Evolutionary conservation across 2,329 filamentous ascomycete genomes (phyloP).

Genomic region (Amylocarpus encephaloides): DNA sequence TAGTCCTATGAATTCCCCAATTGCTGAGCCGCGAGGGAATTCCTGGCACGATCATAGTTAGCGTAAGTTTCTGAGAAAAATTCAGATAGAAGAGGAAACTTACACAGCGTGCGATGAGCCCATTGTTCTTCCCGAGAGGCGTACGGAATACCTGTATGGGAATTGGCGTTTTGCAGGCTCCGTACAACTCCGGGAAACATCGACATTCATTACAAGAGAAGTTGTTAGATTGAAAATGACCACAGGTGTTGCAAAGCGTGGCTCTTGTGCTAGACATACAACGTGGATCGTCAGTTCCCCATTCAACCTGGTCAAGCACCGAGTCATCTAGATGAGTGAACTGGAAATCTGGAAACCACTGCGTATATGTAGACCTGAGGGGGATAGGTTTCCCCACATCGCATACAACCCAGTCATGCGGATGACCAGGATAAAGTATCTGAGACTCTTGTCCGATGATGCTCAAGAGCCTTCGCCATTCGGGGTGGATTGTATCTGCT

Average conservation of each 20-base stretch:
- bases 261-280: background rate
- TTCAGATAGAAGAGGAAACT: background rate
- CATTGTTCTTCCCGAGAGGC: constrained; percentile 6
- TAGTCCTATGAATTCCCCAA: constrained; percentile 50
- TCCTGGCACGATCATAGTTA: background rate
- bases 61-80: background rate
- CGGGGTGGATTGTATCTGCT: constrained; percentile 6
- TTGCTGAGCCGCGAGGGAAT: constrained; percentile 45
- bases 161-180: constrained; percentile 1
- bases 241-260: constrained; percentile 1
- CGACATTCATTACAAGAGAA: constrained; percentile 3
- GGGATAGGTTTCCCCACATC: background rate
- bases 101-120: constrained; percentile 8
- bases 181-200: constrained; percentile 5
- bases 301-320: background rate
- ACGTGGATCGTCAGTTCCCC: constrained; percentile 3
- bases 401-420: constrained; percentile 6
- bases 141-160: constrained; percentile 5
- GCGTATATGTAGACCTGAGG: constrained; percentile 2
- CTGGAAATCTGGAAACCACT: constrained; percentile 3
- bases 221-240: constrained; percentile 4
- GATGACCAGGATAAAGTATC: constrained; percentile 1
- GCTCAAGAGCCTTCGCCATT: constrained; percentile 3
- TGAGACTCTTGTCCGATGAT: constrained; percentile 2
- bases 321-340: constrained; percentile 3